Conservation (phyloP, 2,329 filamentous ascomycete species). For the Fusarium temperatum region DNA sequence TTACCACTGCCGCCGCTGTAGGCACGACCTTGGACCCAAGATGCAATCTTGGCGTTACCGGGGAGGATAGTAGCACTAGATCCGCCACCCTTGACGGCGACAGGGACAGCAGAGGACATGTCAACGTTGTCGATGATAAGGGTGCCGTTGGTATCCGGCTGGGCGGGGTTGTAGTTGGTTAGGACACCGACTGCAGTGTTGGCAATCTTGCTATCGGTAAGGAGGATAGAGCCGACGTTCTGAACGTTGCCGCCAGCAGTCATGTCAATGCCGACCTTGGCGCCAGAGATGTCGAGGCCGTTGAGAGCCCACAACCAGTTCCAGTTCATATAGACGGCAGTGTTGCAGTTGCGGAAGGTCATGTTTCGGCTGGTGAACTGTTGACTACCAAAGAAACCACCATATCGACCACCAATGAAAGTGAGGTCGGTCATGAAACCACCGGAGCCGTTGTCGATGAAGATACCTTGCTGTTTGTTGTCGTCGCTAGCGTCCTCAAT, state of each 20-base stretch:
- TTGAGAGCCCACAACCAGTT: conserved; percentile 90
- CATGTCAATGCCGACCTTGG: conserved; percentile 82
- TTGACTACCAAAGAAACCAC: conserved; percentile 84
- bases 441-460: conserved; percentile 86
- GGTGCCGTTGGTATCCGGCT: conserved; percentile 77
- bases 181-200: conserved; percentile 80
- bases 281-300: conserved; percentile 77
- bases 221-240: conserved; percentile 79
- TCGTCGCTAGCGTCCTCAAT: conserved; percentile 67
- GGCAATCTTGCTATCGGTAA: conserved; percentile 82
- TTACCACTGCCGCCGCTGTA: conserved; percentile 64
- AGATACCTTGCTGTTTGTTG: conserved; percentile 80
- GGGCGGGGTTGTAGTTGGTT: conserved; percentile 73
- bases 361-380: conserved; percentile 88
- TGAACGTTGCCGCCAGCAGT: conserved; percentile 70
- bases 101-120: conserved; percentile 72
- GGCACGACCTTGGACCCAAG: conserved; percentile 82
- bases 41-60: conserved; percentile 73
- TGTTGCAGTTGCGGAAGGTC: conserved; percentile 83
- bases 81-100: conserved; percentile 69
- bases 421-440: conserved; percentile 85
- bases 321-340: conserved; percentile 90
- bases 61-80: conserved; percentile 69
- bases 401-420: conserved; percentile 83
- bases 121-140: conserved; percentile 91